These are phyloP conservation scores for Taxawa tesnikishii DNA, from an alignment of 2,329 filamentous ascomycete species.

Conservation along the genomic window DNA sequence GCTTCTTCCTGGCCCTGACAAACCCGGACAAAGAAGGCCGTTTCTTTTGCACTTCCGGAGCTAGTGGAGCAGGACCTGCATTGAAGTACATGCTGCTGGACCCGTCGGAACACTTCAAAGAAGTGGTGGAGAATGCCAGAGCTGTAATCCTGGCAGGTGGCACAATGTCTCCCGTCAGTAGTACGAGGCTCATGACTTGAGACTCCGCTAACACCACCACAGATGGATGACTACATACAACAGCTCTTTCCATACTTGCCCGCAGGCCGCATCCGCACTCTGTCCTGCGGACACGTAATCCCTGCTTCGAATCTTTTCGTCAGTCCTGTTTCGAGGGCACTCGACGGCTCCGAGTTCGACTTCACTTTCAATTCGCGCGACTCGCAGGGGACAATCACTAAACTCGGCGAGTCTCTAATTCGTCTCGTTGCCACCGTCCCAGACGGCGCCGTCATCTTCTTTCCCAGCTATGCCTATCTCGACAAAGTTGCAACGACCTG, in stretches of 20 bases:
- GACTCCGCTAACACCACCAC: slow-evolving; percentile 4
- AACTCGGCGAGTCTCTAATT: slow-evolving; percentile 62
- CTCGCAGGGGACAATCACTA: slow-evolving; percentile 50
- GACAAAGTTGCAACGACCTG: slow-evolving; percentile 48
- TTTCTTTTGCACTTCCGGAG: slow-evolving; percentile 41
- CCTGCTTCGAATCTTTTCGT: slow-evolving; percentile 70
- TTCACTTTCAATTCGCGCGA: slow-evolving; percentile 76
- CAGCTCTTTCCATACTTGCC: slow-evolving; percentile 73
- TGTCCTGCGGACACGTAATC: slow-evolving; percentile 93
- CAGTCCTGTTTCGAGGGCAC: slow-evolving; percentile 48
- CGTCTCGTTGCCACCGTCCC: slow-evolving; percentile 63
- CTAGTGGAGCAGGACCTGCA: slow-evolving; percentile 31
- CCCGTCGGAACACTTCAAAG: slow-evolving; percentile 80
- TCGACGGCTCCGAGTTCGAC: slow-evolving; percentile 51
- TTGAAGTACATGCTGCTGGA: slow-evolving; percentile 83
- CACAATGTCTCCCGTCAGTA: slow-evolving; percentile 78
- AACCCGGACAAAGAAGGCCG: slow-evolving; percentile 63
- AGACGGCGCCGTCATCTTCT: slow-evolving; percentile 88
- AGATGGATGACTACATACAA: slow-evolving; percentile 75
- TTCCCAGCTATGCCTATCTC: slow-evolving; percentile 88
- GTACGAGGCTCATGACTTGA: too few relatives aligned
- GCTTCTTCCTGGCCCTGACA: slow-evolving; percentile 68
- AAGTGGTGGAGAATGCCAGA: slow-evolving; percentile 71
- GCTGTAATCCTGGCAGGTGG: slow-evolving; percentile 87
- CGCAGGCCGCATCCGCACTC: slow-evolving; percentile 53